A percentile compares a stretch with the other conserved stretches of the same genome.
Evolutionary conservation across 1,284 basidiomycete species (phyloP).

Genomic region (Pisolithus thermaeus): DNA sequence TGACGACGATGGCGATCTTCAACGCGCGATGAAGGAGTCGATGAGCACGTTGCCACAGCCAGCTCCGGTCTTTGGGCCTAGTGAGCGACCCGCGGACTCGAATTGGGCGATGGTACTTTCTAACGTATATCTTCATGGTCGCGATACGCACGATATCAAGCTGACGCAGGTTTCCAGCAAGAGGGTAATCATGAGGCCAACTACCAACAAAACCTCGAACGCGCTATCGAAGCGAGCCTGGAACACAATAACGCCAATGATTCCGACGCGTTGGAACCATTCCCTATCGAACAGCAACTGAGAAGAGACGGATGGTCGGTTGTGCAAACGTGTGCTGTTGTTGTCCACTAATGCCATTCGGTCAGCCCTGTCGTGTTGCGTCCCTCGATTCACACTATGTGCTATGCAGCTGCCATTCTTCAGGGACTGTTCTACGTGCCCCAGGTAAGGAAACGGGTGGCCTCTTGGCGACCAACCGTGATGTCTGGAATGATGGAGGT

Average conservation of each 20-base stretch:
- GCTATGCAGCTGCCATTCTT: constrained; percentile 56
- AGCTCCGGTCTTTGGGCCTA: constrained; percentile 47
- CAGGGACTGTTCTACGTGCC: constrained; percentile 64
- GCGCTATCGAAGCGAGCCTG: constrained; percentile 63
- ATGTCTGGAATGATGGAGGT: constrained; percentile 18
- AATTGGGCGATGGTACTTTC: constrained; percentile 65
- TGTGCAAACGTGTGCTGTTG: neutral
- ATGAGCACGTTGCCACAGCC: constrained; percentile 32
- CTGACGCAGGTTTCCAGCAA: constrained; percentile 27
- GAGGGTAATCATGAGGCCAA: constrained; percentile 33
- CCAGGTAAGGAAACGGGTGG: constrained; percentile 52
- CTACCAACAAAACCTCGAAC: constrained; percentile 54
- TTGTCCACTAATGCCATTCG: constrained; percentile 1
- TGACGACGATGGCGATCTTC: constrained; percentile 48
- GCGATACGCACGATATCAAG: neutral
- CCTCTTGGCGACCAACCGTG: constrained; percentile 40
- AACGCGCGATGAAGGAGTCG: constrained; percentile 48
- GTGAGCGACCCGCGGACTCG: constrained; percentile 52
- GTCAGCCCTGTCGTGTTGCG: constrained; percentile 61
- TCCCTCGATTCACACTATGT: constrained; percentile 42
- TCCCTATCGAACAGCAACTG: constrained; percentile 44
- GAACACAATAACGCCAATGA: constrained; percentile 25
- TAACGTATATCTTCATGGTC: constrained; percentile 37
- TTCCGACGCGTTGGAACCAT: constrained; percentile 30
- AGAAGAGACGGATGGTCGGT: constrained; percentile 57